Evolutionary conservation across 371 early-diverging fungal species (phyloP).

Genomic region (Rhizomucor pusillus): DNA sequence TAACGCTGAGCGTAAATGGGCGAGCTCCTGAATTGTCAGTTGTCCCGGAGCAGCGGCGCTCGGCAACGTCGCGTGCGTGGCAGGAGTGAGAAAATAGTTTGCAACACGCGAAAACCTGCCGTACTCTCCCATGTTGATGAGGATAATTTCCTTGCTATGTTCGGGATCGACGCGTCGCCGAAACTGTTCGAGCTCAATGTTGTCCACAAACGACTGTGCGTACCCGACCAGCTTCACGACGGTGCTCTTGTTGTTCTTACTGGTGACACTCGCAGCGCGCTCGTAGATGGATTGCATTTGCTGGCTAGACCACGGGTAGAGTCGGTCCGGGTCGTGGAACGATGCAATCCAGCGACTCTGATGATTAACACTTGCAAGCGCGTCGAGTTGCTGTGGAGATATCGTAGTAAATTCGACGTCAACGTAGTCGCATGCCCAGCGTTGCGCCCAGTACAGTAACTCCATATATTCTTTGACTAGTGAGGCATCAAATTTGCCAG

Average conservation of each 20-base stretch:
- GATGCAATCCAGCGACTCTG: conserved; percentile 71
- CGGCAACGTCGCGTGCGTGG: conserved; percentile 79
- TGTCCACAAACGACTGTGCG: conserved; percentile 70
- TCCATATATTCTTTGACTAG: conserved; percentile 43
- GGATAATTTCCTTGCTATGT: conserved; percentile 65
- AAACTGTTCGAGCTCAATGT: conserved; percentile 70
- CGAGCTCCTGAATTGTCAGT: conserved; percentile 71
- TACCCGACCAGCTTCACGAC: conserved; percentile 86
- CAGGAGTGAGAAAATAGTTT: conserved; percentile 84
- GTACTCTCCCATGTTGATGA: conserved; percentile 84
- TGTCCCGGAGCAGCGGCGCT: conserved; percentile 90
- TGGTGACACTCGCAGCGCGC: conserved; percentile 21
- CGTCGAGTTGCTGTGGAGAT: conserved; percentile 21
- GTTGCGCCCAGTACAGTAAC: conserved; percentile 61
- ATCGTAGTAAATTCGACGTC: conserved; percentile 78
- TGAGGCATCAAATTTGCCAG: conserved; percentile 63
- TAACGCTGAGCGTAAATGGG: conserved; percentile 1
- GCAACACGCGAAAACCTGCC: conserved; percentile 86
- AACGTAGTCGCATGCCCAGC: conserved; percentile 87
- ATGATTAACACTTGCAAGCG: conserved; percentile 40
- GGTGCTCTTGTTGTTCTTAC: conserved; percentile 30
- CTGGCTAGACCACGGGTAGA: conserved; percentile 50
- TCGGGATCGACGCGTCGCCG: conserved; percentile 15
- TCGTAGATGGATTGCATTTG: conserved; percentile 46
- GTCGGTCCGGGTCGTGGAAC: conserved; percentile 76